Percentiles rank a stretch among this genome's conserved stretches.
These are phyloP conservation scores for Phytophthora macrochlamydospora DNA, from an alignment of 352 stramenopile species.

Conservation along the genomic window DNA sequence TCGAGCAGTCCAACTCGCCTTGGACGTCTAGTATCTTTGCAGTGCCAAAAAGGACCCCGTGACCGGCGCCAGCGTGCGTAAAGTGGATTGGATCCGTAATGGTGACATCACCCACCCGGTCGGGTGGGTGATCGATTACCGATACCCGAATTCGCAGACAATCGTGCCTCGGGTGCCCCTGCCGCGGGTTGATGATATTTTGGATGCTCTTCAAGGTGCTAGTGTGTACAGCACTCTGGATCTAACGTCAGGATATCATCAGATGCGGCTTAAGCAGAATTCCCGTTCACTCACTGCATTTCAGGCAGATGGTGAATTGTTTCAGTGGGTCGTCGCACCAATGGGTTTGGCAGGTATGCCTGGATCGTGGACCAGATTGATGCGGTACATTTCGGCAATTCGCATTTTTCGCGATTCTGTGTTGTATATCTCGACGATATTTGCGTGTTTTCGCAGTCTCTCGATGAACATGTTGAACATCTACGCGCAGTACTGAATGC, in stretches of 20 bases:
- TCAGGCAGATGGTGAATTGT: slow-evolving; percentile 29
- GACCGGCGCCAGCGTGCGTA: background rate
- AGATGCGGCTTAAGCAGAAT: slow-evolving; percentile 19
- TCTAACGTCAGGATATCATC: slow-evolving; percentile 32
- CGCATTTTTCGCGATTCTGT: slow-evolving; percentile 3
- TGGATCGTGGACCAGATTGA: slow-evolving; percentile 9
- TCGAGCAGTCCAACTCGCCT: slow-evolving; percentile 13
- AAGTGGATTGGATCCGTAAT: background rate
- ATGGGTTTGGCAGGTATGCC: slow-evolving; percentile 23
- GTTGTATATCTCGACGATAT: slow-evolving; percentile 13
- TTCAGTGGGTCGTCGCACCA: slow-evolving; percentile 40
- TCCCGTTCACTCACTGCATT: slow-evolving; percentile 30
- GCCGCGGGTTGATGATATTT: slow-evolving; percentile 7
- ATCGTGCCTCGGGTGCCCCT: slow-evolving; percentile 7
- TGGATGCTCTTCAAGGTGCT: slow-evolving; percentile 5
- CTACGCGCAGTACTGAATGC: background rate
- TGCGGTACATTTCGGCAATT: slow-evolving; percentile 8
- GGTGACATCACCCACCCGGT: background rate
- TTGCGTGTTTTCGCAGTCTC: slow-evolving; percentile 4
- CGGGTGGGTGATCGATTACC: slow-evolving; percentile 12
- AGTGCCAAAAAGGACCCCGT: slow-evolving; percentile 1
- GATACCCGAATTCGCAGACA: slow-evolving; percentile 4
- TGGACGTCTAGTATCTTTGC: slow-evolving; percentile 13
- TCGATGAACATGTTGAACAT: slow-evolving; percentile 9
- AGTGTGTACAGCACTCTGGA: slow-evolving; percentile 20